phyloP scores from a whole-genome alignment of 257 asterid genomes.

The Plectranthus barbatus region DNA sequence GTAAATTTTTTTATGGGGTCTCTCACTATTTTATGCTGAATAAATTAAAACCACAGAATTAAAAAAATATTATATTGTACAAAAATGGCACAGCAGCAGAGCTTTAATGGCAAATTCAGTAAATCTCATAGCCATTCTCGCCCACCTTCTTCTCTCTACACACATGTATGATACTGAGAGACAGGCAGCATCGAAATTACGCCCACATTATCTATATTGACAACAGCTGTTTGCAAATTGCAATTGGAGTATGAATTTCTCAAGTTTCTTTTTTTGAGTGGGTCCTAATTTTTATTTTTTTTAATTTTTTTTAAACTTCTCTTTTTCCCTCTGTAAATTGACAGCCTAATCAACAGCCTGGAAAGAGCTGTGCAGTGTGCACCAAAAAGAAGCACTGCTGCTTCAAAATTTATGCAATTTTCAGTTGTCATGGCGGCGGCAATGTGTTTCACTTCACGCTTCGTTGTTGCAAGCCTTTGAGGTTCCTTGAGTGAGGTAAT shows the following conservation, averaged over 20 bases:
- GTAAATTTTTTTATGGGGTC: neutral
- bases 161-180: neutral
- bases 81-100: conserved; percentile 11
- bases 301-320: neutral
- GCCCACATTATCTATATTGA: conserved; percentile 21
- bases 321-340: conserved; percentile 38
- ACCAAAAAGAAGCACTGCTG: conserved; percentile 29
- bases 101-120: conserved; percentile 25
- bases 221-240: conserved; percentile 42
- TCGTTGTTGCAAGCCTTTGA: conserved; percentile 7
- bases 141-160: neutral
- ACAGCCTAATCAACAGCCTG: conserved; percentile 80
- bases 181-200: conserved; percentile 12
- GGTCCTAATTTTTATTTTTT: conserved; percentile 24
- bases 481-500: conserved; percentile 27
- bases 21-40: neutral
- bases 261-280: conserved; percentile 22
- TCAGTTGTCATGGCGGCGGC: conserved; percentile 22
- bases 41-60: neutral
- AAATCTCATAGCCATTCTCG: neutral
- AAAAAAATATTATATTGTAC: neutral
- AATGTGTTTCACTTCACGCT: conserved; percentile 15
- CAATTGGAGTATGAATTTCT: conserved; percentile 13
- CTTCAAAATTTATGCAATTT: conserved; percentile 13
- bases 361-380: conserved; percentile 50